phyloP scores from a whole-genome alignment of 2,329 filamentous ascomycete genomes.

The Cordyceps militaris region DNA sequence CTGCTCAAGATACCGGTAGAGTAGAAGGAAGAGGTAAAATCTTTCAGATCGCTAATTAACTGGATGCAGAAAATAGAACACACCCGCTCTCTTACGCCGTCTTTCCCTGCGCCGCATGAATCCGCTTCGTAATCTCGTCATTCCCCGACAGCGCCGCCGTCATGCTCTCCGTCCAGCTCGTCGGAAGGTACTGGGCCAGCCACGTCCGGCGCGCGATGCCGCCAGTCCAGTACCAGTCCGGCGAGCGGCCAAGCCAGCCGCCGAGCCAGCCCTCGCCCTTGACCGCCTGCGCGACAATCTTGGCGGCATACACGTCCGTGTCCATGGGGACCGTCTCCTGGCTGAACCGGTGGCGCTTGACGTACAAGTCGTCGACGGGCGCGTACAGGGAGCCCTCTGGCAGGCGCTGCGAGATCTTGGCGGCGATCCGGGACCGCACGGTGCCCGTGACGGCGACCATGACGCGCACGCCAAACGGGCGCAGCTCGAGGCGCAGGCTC shows the following conservation, averaged over 20 bases:
- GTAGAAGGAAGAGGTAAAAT: too few relatives aligned
- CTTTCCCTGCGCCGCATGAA: background rate
- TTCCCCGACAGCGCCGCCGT: constrained; percentile 2
- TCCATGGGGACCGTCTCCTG: constrained; percentile 40
- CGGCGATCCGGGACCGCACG: constrained; percentile 43
- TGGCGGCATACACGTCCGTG: constrained; percentile 36
- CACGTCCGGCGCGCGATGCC: constrained; percentile 5
- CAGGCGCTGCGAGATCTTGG: constrained; percentile 33
- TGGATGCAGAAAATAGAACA: background rate
- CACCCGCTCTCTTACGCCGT: background rate
- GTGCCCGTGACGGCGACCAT: constrained; percentile 51
- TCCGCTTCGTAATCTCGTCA: background rate
- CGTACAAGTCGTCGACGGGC: constrained; percentile 39
- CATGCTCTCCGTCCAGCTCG: constrained; percentile 1
- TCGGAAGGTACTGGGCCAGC: constrained; percentile 8
- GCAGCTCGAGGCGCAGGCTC: constrained; percentile 45
- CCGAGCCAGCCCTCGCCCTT: constrained; percentile 27
- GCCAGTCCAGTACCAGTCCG: constrained; percentile 18
- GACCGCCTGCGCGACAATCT: constrained; percentile 37
- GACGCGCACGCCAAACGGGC: constrained; percentile 48
- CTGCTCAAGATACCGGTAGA: too few relatives aligned
- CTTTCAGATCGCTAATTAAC: background rate
- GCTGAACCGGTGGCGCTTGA: constrained; percentile 39
- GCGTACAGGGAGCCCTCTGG: constrained; percentile 41
- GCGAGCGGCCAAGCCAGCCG: constrained; percentile 17